Evolutionary conservation across 2,329 filamentous ascomycete genomes (phyloP).

Genomic region (Aciculosporium take): DNA sequence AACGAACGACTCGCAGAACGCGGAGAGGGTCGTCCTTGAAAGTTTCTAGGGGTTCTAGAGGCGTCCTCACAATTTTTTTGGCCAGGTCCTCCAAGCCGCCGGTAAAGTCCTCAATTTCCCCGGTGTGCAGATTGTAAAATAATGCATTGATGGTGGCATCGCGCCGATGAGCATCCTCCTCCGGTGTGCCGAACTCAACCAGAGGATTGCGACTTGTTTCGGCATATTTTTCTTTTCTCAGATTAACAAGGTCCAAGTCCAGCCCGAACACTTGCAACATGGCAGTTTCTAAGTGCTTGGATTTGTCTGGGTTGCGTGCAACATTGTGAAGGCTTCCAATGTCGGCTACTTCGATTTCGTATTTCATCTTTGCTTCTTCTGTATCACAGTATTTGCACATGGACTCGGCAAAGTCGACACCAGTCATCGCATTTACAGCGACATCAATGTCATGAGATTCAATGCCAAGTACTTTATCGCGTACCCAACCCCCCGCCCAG

Average conservation of each 20-base stretch:
- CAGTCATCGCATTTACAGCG: slow-evolving; percentile 7
- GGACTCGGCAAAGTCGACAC: slow-evolving; percentile 5
- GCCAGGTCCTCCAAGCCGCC: slow-evolving; percentile 7
- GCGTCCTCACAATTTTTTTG: slow-evolving; percentile 8
- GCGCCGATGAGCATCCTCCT: slow-evolving; percentile 9
- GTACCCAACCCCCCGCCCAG: slow-evolving; percentile 30
- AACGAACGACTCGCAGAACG: slow-evolving; percentile 7
- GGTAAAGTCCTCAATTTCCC: slow-evolving; percentile 9
- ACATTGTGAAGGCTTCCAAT: slow-evolving; percentile 6
- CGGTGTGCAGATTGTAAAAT: slow-evolving; percentile 8
- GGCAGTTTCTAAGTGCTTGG: slow-evolving; percentile 10
- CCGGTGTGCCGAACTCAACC: slow-evolving; percentile 10
- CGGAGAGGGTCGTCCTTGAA: slow-evolving; percentile 10
- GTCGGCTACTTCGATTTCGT: too few relatives aligned
- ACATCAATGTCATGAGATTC: slow-evolving; percentile 9
- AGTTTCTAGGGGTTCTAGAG: slow-evolving; percentile 7
- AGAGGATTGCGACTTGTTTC: slow-evolving; percentile 8
- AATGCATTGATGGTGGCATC: slow-evolving; percentile 10
- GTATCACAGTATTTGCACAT: too few relatives aligned
- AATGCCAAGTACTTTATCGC: slow-evolving; percentile 9
- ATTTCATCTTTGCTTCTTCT: too few relatives aligned
- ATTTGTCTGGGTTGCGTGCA: slow-evolving; percentile 6
- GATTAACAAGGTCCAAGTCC: slow-evolving; percentile 10
- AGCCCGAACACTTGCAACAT: slow-evolving; percentile 8
- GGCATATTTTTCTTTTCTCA: slow-evolving; percentile 10